phyloP scores from a whole-genome alignment of 2,329 filamentous ascomycete species.

The Thielaviopsis punctulata region DNA sequence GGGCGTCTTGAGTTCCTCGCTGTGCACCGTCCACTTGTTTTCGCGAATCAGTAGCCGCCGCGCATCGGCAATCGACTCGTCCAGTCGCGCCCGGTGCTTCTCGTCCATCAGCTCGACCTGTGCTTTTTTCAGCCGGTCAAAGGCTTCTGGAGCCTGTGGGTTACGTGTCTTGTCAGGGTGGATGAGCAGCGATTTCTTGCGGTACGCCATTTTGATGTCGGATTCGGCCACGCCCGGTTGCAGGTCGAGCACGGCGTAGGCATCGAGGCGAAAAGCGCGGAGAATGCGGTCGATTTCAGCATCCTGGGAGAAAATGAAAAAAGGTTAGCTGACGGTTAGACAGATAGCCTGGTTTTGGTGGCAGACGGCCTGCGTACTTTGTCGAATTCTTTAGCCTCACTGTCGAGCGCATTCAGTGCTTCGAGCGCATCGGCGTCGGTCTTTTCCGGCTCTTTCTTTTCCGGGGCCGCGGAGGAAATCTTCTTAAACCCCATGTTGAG shows the following conservation, averaged over 20 bases:
- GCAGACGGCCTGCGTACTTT: constrained; percentile 41
- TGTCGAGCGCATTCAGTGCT: constrained; percentile 63
- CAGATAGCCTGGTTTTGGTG: background rate
- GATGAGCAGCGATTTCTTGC: constrained; percentile 96
- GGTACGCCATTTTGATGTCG: constrained; percentile 88
- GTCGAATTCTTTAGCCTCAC: constrained; percentile 76
- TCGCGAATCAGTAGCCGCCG: constrained; percentile 89
- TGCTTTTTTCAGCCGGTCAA: constrained; percentile 90
- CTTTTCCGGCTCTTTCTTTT: constrained; percentile 19
- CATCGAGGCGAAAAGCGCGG: constrained; percentile 63
- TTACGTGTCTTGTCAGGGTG: constrained; percentile 97
- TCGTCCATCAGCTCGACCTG: constrained; percentile 85
- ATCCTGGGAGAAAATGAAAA: constrained; percentile 38
- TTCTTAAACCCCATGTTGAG: constrained; percentile 12
- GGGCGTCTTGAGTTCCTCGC: constrained; percentile 66
- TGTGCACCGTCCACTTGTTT: constrained; percentile 82
- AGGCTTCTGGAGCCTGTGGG: constrained; percentile 77
- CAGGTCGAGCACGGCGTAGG: constrained; percentile 85
- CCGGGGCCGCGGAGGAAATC: constrained; percentile 22
- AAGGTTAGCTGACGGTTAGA: background rate
- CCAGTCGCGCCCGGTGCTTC: constrained; percentile 69
- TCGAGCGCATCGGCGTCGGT: constrained; percentile 37
- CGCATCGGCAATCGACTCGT: constrained; percentile 91
- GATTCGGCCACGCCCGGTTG: constrained; percentile 89
- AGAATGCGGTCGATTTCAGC: constrained; percentile 90